A percentile compares a stretch with the other conserved stretches of the same genome.
These are phyloP conservation scores for Aspergillus ruber DNA, from an alignment of 2,329 filamentous ascomycete genomes.

Conservation along the genomic window DNA sequence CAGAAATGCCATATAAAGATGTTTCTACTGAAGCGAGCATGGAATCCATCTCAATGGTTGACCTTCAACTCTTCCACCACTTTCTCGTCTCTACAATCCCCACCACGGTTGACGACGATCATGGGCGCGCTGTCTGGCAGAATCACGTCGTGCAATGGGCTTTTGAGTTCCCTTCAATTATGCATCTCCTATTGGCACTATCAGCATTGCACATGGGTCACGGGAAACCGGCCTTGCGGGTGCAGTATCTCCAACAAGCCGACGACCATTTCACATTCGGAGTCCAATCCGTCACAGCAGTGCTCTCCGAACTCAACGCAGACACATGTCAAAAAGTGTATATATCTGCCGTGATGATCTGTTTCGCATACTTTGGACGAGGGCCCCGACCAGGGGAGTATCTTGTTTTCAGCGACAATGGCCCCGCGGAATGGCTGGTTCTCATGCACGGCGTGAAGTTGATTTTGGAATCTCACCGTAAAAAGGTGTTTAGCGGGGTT, in stretches of 20 bases:
- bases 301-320: constrained; percentile 18
- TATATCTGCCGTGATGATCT: constrained; percentile 26
- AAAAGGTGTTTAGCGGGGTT: constrained; percentile 21
- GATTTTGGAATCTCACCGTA: constrained; percentile 14
- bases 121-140: constrained; percentile 22
- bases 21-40: constrained; percentile 5
- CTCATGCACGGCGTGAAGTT: constrained; percentile 25
- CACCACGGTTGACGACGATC: constrained; percentile 15
- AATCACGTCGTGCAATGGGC: constrained; percentile 24
- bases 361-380: constrained; percentile 27
- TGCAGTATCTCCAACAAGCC: constrained; percentile 20
- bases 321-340: constrained; percentile 28
- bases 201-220: constrained; percentile 23
- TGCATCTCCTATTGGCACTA: constrained; percentile 26
- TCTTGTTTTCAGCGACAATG: constrained; percentile 25
- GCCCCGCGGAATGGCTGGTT: constrained; percentile 25
- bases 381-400: constrained; percentile 26
- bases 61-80: constrained; percentile 28
- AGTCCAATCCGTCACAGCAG: constrained; percentile 23
- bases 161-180: constrained; percentile 23
- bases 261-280: constrained; percentile 31
- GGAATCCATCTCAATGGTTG: constrained; percentile 18
- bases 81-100: constrained; percentile 18
- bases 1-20: constrained; percentile 11
- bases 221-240: constrained; percentile 11